Percentiles rank a stretch among this genome's conserved stretches.
Evolutionary conservation across 1,139 yeast species (phyloP).

Genomic region (Sugiyamaella xylanicola): DNA sequence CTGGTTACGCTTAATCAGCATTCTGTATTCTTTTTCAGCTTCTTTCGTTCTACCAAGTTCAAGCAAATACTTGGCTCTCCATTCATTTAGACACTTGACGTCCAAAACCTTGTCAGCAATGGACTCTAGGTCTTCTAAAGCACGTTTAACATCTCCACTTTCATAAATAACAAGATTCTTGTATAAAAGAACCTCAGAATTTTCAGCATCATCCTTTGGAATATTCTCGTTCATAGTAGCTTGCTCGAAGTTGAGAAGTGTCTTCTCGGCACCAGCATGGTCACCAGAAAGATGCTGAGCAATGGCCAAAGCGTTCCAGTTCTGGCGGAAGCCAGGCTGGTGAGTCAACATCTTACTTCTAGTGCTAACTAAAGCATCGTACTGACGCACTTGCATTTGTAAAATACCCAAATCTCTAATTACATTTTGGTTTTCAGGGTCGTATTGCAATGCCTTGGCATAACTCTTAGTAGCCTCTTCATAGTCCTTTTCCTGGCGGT

Average conservation of each 20-base stretch:
- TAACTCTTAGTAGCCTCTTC: conserved; percentile 80
- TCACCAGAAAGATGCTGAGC: conserved; percentile 81
- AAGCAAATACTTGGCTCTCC: conserved; percentile 61
- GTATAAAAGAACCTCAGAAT: conserved; percentile 77
- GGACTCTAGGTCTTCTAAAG: conserved; percentile 61
- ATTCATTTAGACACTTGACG: conserved; percentile 62
- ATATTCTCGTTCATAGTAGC: conserved; percentile 53
- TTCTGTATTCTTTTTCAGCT: conserved; percentile 70
- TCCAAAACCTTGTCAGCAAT: conserved; percentile 61
- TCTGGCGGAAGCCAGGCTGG: conserved; percentile 83
- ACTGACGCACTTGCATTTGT: conserved; percentile 81
- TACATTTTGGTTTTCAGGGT: conserved; percentile 76
- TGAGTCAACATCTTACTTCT: conserved; percentile 71
- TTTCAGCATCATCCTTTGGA: conserved; percentile 55
- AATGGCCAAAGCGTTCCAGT: conserved; percentile 88
- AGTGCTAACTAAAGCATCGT: conserved; percentile 59
- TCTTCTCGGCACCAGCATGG: conserved; percentile 65
- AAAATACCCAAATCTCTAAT: conserved; percentile 79
- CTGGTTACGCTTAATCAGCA: conserved; percentile 80
- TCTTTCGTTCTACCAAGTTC: conserved; percentile 52
- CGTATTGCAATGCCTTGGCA: conserved; percentile 73
- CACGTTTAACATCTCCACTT: conserved; percentile 63
- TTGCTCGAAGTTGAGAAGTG: conserved; percentile 73
- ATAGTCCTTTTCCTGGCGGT: conserved; percentile 69
- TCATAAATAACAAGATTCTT: conserved; percentile 67